Conservation (phyloP, 441 rosid genomes). For the Omphalea diandra region DNA sequence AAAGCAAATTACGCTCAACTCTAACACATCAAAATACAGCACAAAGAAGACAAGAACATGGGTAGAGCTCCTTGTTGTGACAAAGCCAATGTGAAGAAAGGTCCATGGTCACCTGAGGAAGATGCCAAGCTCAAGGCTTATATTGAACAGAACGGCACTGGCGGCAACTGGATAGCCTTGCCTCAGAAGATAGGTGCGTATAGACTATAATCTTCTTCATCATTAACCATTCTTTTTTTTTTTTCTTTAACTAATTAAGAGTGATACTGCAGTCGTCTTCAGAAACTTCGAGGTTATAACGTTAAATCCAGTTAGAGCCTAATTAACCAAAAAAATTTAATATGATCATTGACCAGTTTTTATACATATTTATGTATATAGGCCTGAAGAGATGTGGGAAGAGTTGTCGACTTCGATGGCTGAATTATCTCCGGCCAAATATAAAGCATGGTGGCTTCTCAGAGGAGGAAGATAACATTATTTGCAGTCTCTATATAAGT, state of each 20-base stretch:
- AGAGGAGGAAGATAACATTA: slow-evolving; percentile 55
- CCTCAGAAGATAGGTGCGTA: slow-evolving; percentile 60
- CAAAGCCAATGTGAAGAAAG: slow-evolving; percentile 68
- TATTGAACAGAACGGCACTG: slow-evolving; percentile 54
- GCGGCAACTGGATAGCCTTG: slow-evolving; percentile 68
- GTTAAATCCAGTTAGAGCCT: too few species aligned
- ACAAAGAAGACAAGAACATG: slow-evolving; percentile 32
- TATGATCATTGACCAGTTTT: too few species aligned
- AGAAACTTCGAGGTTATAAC: too few species aligned
- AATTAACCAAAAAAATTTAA: too few species aligned
- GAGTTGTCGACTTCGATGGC: slow-evolving; percentile 67
- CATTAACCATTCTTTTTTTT: not conserved
- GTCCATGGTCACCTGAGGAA: slow-evolving; percentile 81
- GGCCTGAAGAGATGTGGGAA: slow-evolving; percentile 74
- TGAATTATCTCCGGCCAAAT: slow-evolving; percentile 69
- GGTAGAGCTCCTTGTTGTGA: slow-evolving; percentile 85
- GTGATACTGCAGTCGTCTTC: too few species aligned
- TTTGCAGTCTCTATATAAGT: slow-evolving; percentile 51
- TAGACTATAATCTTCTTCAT: not conserved
- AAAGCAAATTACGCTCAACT: slow-evolving; percentile 4
- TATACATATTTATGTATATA: slow-evolving; percentile 11
- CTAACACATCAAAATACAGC: slow-evolving; percentile 9
- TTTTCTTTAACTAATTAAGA: not conserved
- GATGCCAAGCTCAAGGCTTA: slow-evolving; percentile 56
- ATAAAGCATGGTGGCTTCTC: slow-evolving; percentile 66